Conservation (phyloP, 306 rosid species). For the Parietaria judaica region DNA sequence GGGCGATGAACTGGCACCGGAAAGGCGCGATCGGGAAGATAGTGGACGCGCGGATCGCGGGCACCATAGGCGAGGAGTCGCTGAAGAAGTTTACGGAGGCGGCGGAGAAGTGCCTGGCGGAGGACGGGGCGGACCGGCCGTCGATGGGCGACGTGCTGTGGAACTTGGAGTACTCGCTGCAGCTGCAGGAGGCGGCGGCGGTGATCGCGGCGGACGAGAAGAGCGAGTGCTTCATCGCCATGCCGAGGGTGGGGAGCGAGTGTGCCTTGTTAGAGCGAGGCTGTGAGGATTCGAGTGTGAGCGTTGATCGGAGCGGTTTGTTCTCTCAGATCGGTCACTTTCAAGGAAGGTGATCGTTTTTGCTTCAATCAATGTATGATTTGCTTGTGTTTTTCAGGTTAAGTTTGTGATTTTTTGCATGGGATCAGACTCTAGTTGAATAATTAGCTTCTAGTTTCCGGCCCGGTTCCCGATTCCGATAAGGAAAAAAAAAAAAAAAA, state of each 20-base stretch:
- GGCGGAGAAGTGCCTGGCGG: conserved; percentile 57
- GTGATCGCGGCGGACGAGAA: conserved; percentile 22
- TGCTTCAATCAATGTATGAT: background rate
- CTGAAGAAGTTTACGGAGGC: conserved; percentile 38
- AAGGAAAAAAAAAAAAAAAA: too few relatives aligned
- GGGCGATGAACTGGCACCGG: conserved; percentile 46
- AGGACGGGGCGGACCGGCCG: conserved; percentile 68
- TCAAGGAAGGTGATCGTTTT: conserved; percentile 12
- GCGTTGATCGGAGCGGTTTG: background rate
- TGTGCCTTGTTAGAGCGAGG: background rate
- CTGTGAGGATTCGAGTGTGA: background rate
- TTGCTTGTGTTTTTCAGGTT: background rate
- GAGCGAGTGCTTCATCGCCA: conserved; percentile 6
- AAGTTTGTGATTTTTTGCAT: too few relatives aligned
- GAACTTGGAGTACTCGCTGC: conserved; percentile 71
- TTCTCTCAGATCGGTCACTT: conserved; percentile 9
- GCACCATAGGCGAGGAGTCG: conserved; percentile 30
- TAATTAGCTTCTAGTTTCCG: too few relatives aligned
- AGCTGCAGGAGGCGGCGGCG: conserved; percentile 37
- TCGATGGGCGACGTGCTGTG: conserved; percentile 80
- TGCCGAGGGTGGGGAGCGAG: conserved; percentile 7
- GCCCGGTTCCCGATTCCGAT: too few relatives aligned
- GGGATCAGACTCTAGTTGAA: too few relatives aligned
- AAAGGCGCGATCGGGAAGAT: conserved; percentile 37
- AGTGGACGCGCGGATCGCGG: conserved; percentile 37